phyloP scores from a whole-genome alignment of 805 yeast species.

The Barnettozyma sucrosica region DNA sequence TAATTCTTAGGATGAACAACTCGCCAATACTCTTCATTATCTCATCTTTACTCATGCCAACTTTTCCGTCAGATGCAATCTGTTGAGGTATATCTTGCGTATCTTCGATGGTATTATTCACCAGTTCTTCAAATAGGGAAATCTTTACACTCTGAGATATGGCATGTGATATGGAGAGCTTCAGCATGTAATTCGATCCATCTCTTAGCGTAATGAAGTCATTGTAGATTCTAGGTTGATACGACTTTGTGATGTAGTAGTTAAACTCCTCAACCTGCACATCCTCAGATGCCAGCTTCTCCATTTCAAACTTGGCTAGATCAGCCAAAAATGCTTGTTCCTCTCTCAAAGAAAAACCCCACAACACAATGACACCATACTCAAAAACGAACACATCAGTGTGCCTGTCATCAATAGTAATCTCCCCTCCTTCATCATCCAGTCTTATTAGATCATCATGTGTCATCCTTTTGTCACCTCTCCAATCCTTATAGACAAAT shows the following conservation, averaged over 20 bases:
- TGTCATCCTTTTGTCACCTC: constrained; percentile 43
- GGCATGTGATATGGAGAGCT: constrained; percentile 91
- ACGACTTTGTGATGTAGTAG: constrained; percentile 87
- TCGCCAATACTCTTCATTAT: constrained; percentile 98
- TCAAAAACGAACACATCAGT: constrained; percentile 87
- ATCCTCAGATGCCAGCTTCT: constrained; percentile 86
- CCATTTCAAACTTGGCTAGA: constrained; percentile 85
- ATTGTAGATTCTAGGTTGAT: constrained; percentile 93
- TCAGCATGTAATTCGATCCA: constrained; percentile 83
- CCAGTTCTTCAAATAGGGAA: constrained; percentile 90
- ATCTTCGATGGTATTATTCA: constrained; percentile 94
- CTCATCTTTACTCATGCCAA: constrained; percentile 87
- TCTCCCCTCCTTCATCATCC: constrained; percentile 94
- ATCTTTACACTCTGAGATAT: constrained; percentile 94
- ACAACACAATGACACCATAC: constrained; percentile 93
- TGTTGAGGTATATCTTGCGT: constrained; percentile 97
- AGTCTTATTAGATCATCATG: constrained; percentile 51
- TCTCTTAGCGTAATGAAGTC: constrained; percentile 92
- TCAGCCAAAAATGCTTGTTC: constrained; percentile 78
- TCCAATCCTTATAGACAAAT: constrained; percentile 74
- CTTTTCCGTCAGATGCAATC: constrained; percentile 91
- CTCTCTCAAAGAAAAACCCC: constrained; percentile 89
- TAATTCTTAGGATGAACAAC: constrained; percentile 78
- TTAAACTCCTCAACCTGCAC: constrained; percentile 93
- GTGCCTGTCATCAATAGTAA: constrained; percentile 71